A percentile compares a stretch with the other conserved stretches of the same genome.
Evolutionary conservation across 164 flowering plant species (phyloP).

Genomic region (Annona squamosa): DNA sequence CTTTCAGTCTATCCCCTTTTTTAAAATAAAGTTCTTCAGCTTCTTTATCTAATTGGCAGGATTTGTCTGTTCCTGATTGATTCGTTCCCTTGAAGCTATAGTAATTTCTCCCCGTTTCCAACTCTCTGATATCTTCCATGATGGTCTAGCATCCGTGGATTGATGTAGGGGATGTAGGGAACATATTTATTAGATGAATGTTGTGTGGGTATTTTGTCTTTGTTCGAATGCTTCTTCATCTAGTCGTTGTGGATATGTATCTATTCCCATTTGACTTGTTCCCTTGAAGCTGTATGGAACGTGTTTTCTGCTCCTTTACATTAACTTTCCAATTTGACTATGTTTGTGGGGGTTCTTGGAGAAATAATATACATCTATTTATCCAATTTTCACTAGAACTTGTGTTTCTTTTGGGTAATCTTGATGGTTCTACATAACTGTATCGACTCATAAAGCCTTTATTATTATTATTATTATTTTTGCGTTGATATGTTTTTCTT

Average conservation of each 20-base stretch:
- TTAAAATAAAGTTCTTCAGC: background rate
- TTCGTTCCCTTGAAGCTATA: no score
- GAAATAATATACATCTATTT: background rate
- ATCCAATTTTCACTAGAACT: background rate
- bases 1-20: background rate
- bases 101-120: background rate
- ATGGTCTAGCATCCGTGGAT: background rate
- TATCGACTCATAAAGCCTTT: no score
- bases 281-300: no score
- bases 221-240: no score
- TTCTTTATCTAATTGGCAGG: background rate
- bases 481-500: background rate
- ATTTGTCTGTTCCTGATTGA: no score
- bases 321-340: background rate
- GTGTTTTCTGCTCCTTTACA: no score
- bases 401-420: background rate
- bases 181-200: background rate
- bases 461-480: no score
- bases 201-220: background rate
- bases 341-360: background rate
- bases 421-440: background rate
- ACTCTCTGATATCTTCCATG: background rate
- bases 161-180: slow-evolving; percentile 6
- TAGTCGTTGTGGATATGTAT: no score
- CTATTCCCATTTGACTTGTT: no score